Percentiles rank a stretch among this genome's conserved stretches.
These are phyloP conservation scores for Striga hermonthica DNA, from an alignment of 305 asterid species.

Conservation along the genomic window DNA sequence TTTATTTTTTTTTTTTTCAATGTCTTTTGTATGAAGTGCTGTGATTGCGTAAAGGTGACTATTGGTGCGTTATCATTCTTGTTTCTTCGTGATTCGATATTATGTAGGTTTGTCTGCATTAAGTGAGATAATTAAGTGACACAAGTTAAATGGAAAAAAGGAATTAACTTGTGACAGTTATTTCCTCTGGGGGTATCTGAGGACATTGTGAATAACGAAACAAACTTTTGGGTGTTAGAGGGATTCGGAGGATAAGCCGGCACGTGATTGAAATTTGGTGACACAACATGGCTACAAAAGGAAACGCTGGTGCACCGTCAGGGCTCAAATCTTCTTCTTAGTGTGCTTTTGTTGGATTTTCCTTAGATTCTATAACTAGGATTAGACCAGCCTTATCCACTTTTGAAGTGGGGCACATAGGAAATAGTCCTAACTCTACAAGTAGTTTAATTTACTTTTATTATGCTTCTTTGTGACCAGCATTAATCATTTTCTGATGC, in stretches of 20 bases:
- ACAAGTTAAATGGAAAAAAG: not conserved
- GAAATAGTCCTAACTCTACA: too few relatives aligned
- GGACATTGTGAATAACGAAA: too few relatives aligned
- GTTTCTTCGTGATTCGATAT: not conserved
- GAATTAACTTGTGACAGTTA: not conserved
- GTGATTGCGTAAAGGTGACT: conserved; percentile 7
- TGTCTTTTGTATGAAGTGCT: conserved; percentile 4
- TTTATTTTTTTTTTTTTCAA: not conserved
- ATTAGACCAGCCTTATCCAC: not conserved
- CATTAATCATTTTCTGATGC: too few relatives aligned
- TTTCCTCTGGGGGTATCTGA: not conserved
- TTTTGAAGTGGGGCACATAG: not conserved
- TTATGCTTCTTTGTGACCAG: too few relatives aligned
- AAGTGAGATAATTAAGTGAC: conserved; percentile 1
- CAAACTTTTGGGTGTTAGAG: too few relatives aligned
- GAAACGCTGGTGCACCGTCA: conserved; percentile 1
- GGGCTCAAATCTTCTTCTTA: not conserved
- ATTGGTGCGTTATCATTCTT: not conserved
- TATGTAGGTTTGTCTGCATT: not conserved
- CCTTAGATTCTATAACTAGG: not conserved
- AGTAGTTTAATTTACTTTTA: too few relatives aligned
- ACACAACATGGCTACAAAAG: too few relatives aligned
- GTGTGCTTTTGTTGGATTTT: not conserved
- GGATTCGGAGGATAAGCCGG: too few relatives aligned
- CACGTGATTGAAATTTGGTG: too few relatives aligned